Conservation (phyloP, 805 yeast genomes). For the Lipomyces sp. region DNA sequence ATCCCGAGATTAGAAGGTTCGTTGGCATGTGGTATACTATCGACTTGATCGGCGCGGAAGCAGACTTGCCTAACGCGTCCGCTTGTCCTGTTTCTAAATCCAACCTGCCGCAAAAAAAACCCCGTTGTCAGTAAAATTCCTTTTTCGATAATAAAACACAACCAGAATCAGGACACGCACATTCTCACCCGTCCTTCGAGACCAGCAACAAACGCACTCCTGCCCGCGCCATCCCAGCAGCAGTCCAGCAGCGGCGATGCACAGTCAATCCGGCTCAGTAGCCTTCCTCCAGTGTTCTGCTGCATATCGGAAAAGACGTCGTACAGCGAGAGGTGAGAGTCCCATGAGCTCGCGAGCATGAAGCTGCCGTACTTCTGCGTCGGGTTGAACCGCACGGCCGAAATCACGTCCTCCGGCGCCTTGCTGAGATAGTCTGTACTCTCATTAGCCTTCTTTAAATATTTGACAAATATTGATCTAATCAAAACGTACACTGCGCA, state of each 20-base stretch:
- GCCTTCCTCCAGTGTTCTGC: conserved; percentile 19
- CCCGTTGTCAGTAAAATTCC: background rate
- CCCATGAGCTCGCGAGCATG: conserved; percentile 58
- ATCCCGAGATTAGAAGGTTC: conserved; percentile 49
- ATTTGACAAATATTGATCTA: background rate
- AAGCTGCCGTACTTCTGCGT: conserved; percentile 26
- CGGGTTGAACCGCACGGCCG: conserved; percentile 19
- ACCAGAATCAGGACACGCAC: background rate
- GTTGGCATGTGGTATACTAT: conserved; percentile 35
- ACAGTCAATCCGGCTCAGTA: conserved; percentile 30
- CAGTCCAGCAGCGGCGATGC: conserved; percentile 37
- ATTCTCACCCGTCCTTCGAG: conserved; percentile 14
- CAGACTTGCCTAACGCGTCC: conserved; percentile 35
- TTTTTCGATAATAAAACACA: too few species aligned
- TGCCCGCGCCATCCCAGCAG: conserved; percentile 32
- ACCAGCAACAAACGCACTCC: conserved; percentile 24
- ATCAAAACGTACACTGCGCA: conserved; percentile 5
- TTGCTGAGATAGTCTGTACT: conserved; percentile 15
- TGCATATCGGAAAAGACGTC: conserved; percentile 33
- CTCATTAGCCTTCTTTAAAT: background rate
- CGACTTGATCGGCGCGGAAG: conserved; percentile 44
- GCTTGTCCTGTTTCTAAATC: conserved; percentile 48
- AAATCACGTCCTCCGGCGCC: conserved; percentile 22
- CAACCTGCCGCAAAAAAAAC: conserved; percentile 33
- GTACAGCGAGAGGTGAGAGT: conserved; percentile 47